These are phyloP conservation scores for Sextonia rubra DNA, from an alignment of 164 flowering plant species.

Conservation along the genomic window DNA sequence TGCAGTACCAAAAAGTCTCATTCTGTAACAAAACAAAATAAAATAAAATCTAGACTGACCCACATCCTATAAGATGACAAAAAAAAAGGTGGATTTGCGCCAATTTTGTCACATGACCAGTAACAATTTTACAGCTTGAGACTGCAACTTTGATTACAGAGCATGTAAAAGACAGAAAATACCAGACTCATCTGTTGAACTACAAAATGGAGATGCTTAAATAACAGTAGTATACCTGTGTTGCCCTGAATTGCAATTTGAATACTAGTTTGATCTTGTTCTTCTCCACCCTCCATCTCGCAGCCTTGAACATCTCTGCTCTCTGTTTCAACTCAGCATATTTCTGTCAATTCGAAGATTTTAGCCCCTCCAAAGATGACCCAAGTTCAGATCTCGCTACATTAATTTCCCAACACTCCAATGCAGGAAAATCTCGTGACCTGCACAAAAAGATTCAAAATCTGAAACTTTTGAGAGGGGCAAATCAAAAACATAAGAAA, in stretches of 20 bases:
- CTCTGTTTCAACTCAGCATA: slow-evolving; percentile 19
- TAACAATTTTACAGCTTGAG: no score
- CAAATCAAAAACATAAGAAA: no score
- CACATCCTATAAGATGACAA: not conserved
- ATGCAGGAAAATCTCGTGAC: not conserved
- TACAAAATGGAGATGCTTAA: not conserved
- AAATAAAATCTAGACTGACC: not conserved
- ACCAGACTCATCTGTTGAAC: not conserved
- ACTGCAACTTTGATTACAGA: not conserved
- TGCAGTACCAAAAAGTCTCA: no score
- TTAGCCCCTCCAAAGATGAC: not conserved
- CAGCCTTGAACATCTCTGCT: slow-evolving; percentile 67
- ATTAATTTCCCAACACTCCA: not conserved
- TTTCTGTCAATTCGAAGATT: not conserved
- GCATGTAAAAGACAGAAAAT: not conserved
- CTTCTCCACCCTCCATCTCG: slow-evolving; percentile 88
- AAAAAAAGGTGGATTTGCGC: not conserved
- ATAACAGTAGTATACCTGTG: slow-evolving; percentile 50
- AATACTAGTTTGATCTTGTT: slow-evolving; percentile 69
- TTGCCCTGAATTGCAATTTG: slow-evolving; percentile 78
- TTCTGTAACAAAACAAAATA: not conserved
- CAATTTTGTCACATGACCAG: not conserved
- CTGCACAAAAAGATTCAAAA: not conserved
- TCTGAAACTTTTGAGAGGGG: not conserved
- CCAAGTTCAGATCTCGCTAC: not conserved